phyloP scores from a whole-genome alignment of 2,329 filamentous ascomycete species.

The Cladosporium halotolerans region DNA sequence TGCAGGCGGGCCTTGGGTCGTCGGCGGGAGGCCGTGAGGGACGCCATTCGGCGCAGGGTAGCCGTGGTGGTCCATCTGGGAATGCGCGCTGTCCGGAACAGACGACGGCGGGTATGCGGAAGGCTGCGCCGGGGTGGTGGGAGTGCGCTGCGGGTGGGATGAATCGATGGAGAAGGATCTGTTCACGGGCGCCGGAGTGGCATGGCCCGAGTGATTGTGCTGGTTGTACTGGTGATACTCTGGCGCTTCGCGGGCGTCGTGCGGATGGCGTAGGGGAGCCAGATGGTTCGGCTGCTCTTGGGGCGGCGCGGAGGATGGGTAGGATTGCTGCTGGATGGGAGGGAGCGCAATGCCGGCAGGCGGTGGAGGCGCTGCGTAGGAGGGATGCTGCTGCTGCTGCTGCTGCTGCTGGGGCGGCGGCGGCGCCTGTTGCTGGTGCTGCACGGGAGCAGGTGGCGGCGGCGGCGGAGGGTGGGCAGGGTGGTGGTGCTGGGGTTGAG shows the following conservation, averaged over 20 bases:
- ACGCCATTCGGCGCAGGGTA: constrained; percentile 26
- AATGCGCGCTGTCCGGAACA: constrained; percentile 22
- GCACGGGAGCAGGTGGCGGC: constrained; percentile 10
- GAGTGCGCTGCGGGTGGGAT: constrained; percentile 26
- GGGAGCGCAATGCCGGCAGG: constrained; percentile 17
- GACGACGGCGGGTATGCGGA: constrained; percentile 17
- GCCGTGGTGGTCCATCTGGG: constrained; percentile 26
- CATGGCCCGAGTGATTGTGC: constrained; percentile 30
- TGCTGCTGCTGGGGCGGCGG: constrained; percentile 16
- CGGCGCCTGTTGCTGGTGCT: constrained; percentile 15
- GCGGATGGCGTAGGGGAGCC: constrained; percentile 23
- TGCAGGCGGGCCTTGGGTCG: constrained; percentile 6
- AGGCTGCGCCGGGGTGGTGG: constrained; percentile 30
- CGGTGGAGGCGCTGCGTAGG: constrained; percentile 11
- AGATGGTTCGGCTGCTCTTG: constrained; percentile 21
- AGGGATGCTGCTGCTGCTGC: constrained; percentile 13
- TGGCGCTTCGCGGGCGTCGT: constrained; percentile 18
- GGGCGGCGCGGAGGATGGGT: constrained; percentile 18
- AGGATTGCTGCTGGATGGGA: constrained; percentile 19
- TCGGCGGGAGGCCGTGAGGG: constrained; percentile 12
- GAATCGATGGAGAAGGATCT: constrained; percentile 30
- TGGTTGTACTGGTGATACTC: constrained; percentile 27
- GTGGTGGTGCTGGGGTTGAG: constrained; percentile 12
- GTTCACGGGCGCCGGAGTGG: constrained; percentile 29
- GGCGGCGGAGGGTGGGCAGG: constrained; percentile 13